Evolutionary conservation across 176 grass and related monocot genomes (phyloP), one percentile per base, ranked within the genome.

Genomic region (Paspalum notatum): DNA sequence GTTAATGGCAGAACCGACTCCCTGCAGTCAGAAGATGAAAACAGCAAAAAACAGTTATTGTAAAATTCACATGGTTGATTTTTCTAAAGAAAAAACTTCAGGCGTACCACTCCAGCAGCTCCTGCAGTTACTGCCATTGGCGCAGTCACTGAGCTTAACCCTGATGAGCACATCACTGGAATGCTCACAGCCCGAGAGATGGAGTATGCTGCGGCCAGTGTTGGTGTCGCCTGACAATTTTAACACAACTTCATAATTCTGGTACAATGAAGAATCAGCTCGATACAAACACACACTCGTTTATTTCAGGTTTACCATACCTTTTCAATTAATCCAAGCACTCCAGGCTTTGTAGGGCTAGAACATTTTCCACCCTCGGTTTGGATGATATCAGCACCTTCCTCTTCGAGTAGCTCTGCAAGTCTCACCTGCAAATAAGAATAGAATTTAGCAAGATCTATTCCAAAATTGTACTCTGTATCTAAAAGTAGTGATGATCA

Each of bases 301-400:
- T 72, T 22, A 12, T 39, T 16, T 14, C 41, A 48, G 1, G 58
- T 78, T 74, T 12, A 1, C 4, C 16, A 53, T 86, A 91, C 96
- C 86, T 98, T 98, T 85, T 93, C 96, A 46, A 98, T 98, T 76
- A 98, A 68, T 41, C 96, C 96, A 73, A 90, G 92, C 16, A 95
- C 81, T 13, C 96, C 96, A 10, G 92, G 77, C 52, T 90, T 98
- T 80, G 90, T 88, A 2, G 92, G 96, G 43, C 66, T 93, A 27
- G 92, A 91, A 68, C 79, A 93, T 80, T 95, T 98, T 13, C 96
- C 96, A 1, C 96, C 96, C 85, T 98, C 96, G 14, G 92, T 95
- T 79, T 98, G 90, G 20, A 99, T 95, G 62, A 99, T 91, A 78
- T 99, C 92, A 11, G 80, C 92, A 7, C 90, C 92, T 84, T 98